Evolutionary conservation across 2,329 filamentous ascomycete species (phyloP), one percentile per base, ranked within the genome.

Genomic region (Aspergillus pseudotamarii): DNA sequence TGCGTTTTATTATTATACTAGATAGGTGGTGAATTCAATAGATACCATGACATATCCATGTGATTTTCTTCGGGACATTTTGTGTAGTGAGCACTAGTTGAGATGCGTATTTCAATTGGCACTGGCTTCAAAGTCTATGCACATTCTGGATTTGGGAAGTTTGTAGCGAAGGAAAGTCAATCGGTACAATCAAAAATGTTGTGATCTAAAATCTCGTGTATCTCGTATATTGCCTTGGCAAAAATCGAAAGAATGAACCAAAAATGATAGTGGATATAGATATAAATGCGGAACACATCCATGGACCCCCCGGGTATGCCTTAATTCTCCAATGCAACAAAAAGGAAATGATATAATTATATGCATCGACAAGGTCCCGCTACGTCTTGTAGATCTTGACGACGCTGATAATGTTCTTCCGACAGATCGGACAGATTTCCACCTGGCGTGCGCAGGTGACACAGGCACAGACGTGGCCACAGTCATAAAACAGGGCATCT

Each of bases 401-500:
- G 36, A 87, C 83, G 58, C 78, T 83, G 65, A 84, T 73, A 23
- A 89, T 84, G 59, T 80, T 79, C 76, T 83, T 84, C 61, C 87
- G 79, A 72, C 87, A 89, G 28, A 89, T 85, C 1, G 87, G 87
- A 67, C 87, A 89, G 57, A 78, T 79, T 60, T 87, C 85, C 34
- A 89, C 82, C 70, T 85, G 81, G 57, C 80, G 80, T 14, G 87
- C 87, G 70, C 87, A 89, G n/a, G 77, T 77, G 62, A 86, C 76
- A 66, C 87, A 89, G 4, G 86, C 84, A 53, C 87, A 84, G 21
- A 89, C 85, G 69, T 89, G 87, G 0, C 87, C 87, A 66, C 87
- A 89, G 66, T 87, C 85, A 67, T 86, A 86, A 72, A 89, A 88
- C 8, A 86, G 81, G 5, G 86, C 84, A 64, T 87, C 84, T 59